Evolutionary conservation across 176 grass and related monocot genomes (phyloP).

Genomic region (Dendrocalamus sinicus): DNA sequence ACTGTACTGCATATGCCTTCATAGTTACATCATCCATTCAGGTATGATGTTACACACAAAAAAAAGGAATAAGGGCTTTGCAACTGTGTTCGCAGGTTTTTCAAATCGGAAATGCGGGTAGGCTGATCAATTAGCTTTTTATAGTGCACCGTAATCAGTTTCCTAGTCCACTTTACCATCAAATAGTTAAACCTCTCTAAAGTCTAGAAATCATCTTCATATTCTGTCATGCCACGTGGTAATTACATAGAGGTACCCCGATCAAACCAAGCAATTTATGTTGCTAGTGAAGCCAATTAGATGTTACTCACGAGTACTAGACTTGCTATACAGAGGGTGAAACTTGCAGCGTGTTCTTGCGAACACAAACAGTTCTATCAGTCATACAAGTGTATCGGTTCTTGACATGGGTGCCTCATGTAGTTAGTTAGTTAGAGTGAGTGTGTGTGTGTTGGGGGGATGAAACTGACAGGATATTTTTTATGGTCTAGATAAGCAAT

Average conservation of each 20-base stretch:
- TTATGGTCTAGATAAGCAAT: neutral
- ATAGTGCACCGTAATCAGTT: neutral
- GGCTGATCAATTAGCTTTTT: neutral
- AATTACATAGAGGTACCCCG: neutral
- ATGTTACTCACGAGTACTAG: neutral
- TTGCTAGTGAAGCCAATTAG: neutral
- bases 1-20: neutral
- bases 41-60: neutral
- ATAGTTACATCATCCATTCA: neutral
- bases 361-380: neutral
- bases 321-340: neutral
- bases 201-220: neutral
- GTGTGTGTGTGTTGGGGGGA: accelerated
- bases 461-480: constrained; percentile 3
- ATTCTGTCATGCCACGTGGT: neutral
- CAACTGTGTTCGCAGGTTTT: neutral
- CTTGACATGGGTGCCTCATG: no score
- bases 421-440: no score
- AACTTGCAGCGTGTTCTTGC: neutral
- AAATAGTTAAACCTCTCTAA: neutral
- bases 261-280: neutral
- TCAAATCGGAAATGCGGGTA: neutral
- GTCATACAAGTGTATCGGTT: no score
- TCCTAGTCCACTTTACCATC: neutral
- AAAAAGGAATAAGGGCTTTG: neutral